phyloP scores from a whole-genome alignment of 495 filamentous ascomycete genomes.

The Talaromyces stipitatus region DNA sequence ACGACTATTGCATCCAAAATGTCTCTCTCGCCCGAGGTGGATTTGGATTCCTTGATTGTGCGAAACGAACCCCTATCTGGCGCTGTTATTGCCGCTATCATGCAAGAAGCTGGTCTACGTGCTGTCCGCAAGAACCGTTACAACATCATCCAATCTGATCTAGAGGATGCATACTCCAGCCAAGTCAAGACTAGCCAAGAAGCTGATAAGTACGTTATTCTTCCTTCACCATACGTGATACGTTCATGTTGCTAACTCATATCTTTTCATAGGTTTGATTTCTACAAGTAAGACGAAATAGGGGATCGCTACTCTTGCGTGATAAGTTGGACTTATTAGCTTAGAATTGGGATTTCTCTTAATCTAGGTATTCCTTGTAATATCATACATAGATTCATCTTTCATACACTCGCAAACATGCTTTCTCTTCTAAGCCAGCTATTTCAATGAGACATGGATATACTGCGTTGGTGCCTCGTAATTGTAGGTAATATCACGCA shows the following conservation, averaged over 20 bases:
- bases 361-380: slow-evolving; percentile 27
- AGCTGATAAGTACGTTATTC: slow-evolving; percentile 42
- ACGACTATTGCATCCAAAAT: slow-evolving; percentile 92
- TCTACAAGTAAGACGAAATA: slow-evolving; percentile 40
- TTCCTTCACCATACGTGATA: neutral
- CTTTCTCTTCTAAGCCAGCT: neutral
- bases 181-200: slow-evolving; percentile 89
- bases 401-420: neutral
- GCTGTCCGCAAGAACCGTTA: slow-evolving; percentile 97
- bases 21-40: slow-evolving; percentile 92
- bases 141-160: slow-evolving; percentile 93
- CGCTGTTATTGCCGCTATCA: slow-evolving; percentile 95
- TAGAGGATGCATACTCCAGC: slow-evolving; percentile 91
- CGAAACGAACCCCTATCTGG: slow-evolving; percentile 93
- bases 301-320: neutral
- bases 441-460: neutral
- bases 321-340: neutral
- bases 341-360: slow-evolving; percentile 14
- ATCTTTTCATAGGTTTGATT: slow-evolving; percentile 37
- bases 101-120: slow-evolving; percentile 95
- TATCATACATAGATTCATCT: slow-evolving; percentile 20
- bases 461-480: no score
- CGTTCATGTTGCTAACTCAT: slow-evolving; percentile 12
- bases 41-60: slow-evolving; percentile 90
- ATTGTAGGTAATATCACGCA: neutral